Conservation (phyloP, 225 moss, liverwort and hornwort genomes). For the Sphagnum tenellum region DNA sequence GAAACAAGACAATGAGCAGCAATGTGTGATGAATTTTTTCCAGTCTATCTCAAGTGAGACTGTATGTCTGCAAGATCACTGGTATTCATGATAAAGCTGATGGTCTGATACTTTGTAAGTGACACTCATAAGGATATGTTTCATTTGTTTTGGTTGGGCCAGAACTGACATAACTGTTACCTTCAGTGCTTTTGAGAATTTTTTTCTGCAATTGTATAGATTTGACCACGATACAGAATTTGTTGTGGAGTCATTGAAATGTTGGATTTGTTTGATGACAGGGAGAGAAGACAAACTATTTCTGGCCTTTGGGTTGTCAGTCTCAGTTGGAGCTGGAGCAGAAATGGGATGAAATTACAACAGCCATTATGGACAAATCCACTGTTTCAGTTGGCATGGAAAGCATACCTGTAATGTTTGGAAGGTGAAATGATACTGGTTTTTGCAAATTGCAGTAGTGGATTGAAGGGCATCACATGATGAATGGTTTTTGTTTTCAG, state of each 20-base stretch:
- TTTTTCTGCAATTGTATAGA: too few species aligned
- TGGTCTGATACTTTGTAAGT: too few species aligned
- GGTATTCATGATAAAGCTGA: too few species aligned
- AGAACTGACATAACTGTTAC: too few species aligned
- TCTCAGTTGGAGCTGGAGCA: constrained; percentile 51
- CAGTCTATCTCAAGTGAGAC: too few species aligned
- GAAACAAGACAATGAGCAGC: too few species aligned
- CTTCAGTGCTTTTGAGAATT: too few species aligned
- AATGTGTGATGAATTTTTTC: too few species aligned
- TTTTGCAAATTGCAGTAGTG: not conserved
- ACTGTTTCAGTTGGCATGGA: constrained; percentile 22
- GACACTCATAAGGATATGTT: too few species aligned
- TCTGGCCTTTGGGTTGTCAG: constrained; percentile 69
- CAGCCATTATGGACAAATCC: constrained; percentile 9
- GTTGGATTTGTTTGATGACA: constrained; percentile 8
- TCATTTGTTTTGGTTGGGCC: too few species aligned
- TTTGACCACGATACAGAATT: too few species aligned
- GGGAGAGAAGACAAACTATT: constrained; percentile 57
- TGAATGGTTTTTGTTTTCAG: not conserved
- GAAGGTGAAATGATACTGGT: constrained; percentile 45
- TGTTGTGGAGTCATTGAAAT: not conserved
- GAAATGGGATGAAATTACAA: constrained; percentile 46
- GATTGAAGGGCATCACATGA: not conserved
- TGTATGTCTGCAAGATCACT: too few species aligned
- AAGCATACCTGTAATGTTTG: constrained; percentile 82